A percentile compares a stretch with the other conserved stretches of the same genome.
Conservation (phyloP, 73 alveolate genomes). For the Breviolum minutum region DNA sequence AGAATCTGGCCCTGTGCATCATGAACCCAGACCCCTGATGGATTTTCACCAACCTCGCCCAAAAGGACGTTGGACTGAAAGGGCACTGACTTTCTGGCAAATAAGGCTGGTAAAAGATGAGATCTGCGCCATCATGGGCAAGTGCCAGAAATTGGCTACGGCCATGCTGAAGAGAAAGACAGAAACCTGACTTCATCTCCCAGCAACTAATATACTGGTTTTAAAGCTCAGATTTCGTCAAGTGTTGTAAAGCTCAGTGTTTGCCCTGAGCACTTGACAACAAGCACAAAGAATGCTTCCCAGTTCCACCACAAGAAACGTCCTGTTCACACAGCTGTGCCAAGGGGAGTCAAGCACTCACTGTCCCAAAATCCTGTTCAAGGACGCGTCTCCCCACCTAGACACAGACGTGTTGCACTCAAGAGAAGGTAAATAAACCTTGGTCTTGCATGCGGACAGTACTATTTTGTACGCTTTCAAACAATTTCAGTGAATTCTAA, state of each 20-base stretch:
- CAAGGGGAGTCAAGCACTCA: neutral
- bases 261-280: neutral
- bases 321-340: neutral
- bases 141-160: constrained; percentile 85
- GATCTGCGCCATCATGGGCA: constrained; percentile 20
- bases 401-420: constrained; percentile 3
- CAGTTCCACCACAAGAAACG: neutral
- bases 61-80: no score
- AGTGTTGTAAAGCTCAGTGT: neutral
- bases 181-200: constrained; percentile 17
- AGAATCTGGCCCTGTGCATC: neutral
- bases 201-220: no score
- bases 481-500: no score
- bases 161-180: neutral
- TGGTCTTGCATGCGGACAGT: neutral
- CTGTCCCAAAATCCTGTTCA: no score
- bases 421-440: constrained; percentile 6
- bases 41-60: constrained; percentile 50
- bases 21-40: constrained; percentile 8
- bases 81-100: neutral
- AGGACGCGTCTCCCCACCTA: neutral
- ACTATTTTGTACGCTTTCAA: no score
- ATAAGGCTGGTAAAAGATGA: neutral
- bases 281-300: constrained; percentile 56
- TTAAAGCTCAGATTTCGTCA: neutral